Evolutionary conservation across 495 filamentous ascomycete species (phyloP), one percentile per base, ranked within the genome.

Genomic region (Geoglossum glabrum): DNA sequence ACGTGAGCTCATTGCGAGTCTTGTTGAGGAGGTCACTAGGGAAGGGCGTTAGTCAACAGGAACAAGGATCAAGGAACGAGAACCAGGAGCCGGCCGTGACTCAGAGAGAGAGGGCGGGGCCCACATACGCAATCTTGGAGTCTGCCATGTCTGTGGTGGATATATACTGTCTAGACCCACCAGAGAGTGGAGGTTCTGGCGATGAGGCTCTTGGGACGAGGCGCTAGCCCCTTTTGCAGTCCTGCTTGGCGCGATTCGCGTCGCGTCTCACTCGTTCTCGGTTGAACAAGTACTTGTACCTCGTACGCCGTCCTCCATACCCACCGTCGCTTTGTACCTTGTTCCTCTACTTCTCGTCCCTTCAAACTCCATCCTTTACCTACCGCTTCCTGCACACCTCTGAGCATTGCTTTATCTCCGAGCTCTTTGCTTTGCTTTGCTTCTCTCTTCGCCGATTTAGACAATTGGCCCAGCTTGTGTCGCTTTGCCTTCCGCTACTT

Each of bases 1-100:
- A 88, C 83, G 84, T 90, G 67, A 90, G 79, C 65, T 90, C 86
- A 63, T 70, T 75, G 68, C 83, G 82, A 46, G 85, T 83, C 75
- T 90, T 90, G 64, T 76, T 79, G 57, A 89, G 77, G 58, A 90
- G 79, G 63, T 90, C 85, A 71, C 86, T 90, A 66, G 62, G 40
- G 23, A 26, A 26, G 27, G 40, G 19, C 49, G 45, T 49, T 1
- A 40, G 28, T 56, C 26, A 46, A 26, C 19, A 27, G 55, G 28
- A 46, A 58, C 71, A 67, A 73, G 68, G 62, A 59, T 59, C 25
- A 55, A 36, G 55, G 28, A 46, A 58, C 71, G 67, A 73, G 68
- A 61, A 59, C 59, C 25, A 55, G 33, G 54, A 63, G 49, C 60
- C 55, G 40, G 56, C 62, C 62, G 63, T 55, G 61, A 61, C 59